Base-by-base conservation (phyloP, 2,329 filamentous ascomycete genomes). In the Tolypocladium sp. region DNA sequence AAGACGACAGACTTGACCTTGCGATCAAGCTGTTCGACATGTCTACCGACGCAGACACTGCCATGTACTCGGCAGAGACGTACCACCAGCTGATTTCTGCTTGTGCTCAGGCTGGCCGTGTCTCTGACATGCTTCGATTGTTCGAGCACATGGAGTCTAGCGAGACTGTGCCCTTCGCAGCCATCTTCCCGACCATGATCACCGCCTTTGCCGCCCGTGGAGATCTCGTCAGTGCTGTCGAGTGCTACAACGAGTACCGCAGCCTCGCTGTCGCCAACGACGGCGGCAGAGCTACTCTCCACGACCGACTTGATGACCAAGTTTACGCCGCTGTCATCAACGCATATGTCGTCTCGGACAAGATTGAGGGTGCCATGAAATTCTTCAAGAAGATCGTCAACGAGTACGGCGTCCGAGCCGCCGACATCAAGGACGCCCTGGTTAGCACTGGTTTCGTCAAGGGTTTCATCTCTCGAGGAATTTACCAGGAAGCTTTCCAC, bases 171-270 rank as follows among this genome's bases (percentile, higher is more conserved):
- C 91, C 93, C 0, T 86, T 88, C 60, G 88, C 91, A 7, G 85
- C 88, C 53, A 90, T 93, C 57, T 97, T 96, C 75, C 89, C 92
- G 1, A 83, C 88, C 22, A 96, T 99, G 90, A 97, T 99, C 71
- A 87, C 89, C n/a, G 92, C 92, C 0, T 97, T 96, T 70, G 91
- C 91, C 61, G 83, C 84, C 49, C 83, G 83, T 13, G 90, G 92
- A 56, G 92, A 97, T 70, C 77, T 97, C 52, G 81, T 87, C 67
- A 95, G 90, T 66, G 94, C 92, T 25, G 90, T 97, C 8, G 92
- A 96, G 71, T 92, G 91, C 74, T 99, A 97, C 76, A 93, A 95
- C 64, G 91, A 96, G 74, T 97, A 97, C 80, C 91, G 91, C 69
- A 84, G 85, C 53, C 80, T 97, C 49, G 92, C 93, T n/a, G 85